Percentiles rank a stretch among this genome's conserved stretches.
Evolutionary conservation across 331 rosid species (phyloP).

Genomic region (Rosa hybrid): DNA sequence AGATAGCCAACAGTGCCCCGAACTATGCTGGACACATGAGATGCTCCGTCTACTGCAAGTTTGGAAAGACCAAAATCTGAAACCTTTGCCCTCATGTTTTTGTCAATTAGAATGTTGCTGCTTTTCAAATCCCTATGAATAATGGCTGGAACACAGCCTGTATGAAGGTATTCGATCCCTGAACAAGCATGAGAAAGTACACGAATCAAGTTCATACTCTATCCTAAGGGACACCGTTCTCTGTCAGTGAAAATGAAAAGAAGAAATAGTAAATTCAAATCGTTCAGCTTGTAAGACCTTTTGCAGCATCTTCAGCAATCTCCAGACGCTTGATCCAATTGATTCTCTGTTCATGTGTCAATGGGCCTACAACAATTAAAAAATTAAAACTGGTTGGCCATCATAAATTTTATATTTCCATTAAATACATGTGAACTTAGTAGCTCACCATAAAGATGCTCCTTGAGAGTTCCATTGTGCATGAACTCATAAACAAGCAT

Average conservation of each 20-base stretch:
- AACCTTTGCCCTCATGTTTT: slow-evolving; percentile 83
- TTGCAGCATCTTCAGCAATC: slow-evolving; percentile 94
- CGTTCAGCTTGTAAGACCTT: slow-evolving; percentile 50
- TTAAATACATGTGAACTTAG: slow-evolving; percentile 12
- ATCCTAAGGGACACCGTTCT: slow-evolving; percentile 11
- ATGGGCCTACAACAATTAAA: slow-evolving; percentile 46
- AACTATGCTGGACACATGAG: slow-evolving; percentile 91
- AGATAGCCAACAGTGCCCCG: slow-evolving; percentile 93
- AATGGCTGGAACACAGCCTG: slow-evolving; percentile 89
- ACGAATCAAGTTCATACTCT: slow-evolving; percentile 6
- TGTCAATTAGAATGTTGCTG: slow-evolving; percentile 90
- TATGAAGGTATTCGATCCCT: slow-evolving; percentile 94
- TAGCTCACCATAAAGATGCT: slow-evolving; percentile 79
- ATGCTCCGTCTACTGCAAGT: slow-evolving; percentile 83
- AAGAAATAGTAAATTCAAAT: slow-evolving; percentile 16
- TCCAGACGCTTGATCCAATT: slow-evolving; percentile 87
- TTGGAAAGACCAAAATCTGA: slow-evolving; percentile 94
- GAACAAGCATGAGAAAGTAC: slow-evolving; percentile 34
- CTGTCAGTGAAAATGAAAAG: background rate
- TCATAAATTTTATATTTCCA: slow-evolving; percentile 11
- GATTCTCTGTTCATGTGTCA: slow-evolving; percentile 58
- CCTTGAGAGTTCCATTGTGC: slow-evolving; percentile 95
- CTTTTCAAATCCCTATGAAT: slow-evolving; percentile 89
- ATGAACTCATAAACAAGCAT: slow-evolving; percentile 92
- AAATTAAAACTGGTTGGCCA: slow-evolving; percentile 27